Evolutionary conservation across 2,329 filamentous ascomycete species (phyloP), one percentile per base, ranked within the genome.

Genomic region (Aureobasidium sp.): DNA sequence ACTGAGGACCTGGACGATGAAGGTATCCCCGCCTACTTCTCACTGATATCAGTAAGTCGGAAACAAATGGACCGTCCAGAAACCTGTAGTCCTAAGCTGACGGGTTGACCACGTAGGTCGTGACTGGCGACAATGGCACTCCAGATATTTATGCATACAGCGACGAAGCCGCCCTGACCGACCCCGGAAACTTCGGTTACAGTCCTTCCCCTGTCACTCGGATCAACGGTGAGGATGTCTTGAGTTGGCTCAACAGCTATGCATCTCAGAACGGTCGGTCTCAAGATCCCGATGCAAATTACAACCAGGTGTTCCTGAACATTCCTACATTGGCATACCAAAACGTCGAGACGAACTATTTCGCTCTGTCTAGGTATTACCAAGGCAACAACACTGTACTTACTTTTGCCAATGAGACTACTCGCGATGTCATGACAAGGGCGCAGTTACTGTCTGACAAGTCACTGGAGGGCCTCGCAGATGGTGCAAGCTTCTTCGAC

Each of bases 271-370:
- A 68, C n/a, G 60, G 58, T 8, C 64, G 66, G 37, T 71, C 69
- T 33, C 73, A 76, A 23, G 75, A 77, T 58, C 70, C 71, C 1
- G 73, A 77, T 60, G 70, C 72, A 6, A 67, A 73, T 46, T 77
- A 73, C 69, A 76, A 77, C 50, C 65, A 66, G 1, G 53, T 75
- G 1, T 75, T 77, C 61, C 67, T 69, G 9, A 71, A 68, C 37
- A 43, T 60, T 15, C 72, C 73, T 42, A 61, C 70, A 13, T 70
- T 38, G 69, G 69, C n/a, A 67, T 68, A 19, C 70, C 69, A 63
- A 64, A 66, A 8, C n/a, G 17, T 21, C 25, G 38, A 42, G 37
- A 33, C 37, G 11, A 33, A 23, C 6, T 25, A 42, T 11, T 55
- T 55, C 23, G 51, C 51, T 31, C 11, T 43, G 2, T 55, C 51